These are phyloP conservation scores for Cladophialophora bantiana DNA, from an alignment of 2,329 filamentous ascomycete species.

Conservation along the genomic window DNA sequence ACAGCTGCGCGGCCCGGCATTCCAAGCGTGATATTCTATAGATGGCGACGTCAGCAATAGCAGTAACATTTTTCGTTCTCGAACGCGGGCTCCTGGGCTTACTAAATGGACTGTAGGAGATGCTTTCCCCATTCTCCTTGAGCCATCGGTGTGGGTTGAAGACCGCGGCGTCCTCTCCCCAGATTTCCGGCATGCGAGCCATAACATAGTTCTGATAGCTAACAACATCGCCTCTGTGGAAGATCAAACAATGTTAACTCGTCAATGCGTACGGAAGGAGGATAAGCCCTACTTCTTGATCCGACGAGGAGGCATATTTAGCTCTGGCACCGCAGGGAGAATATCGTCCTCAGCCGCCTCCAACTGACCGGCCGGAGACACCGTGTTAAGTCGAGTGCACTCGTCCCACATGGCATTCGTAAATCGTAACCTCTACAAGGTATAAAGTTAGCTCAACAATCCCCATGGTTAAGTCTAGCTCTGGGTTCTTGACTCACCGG, in stretches of 20 bases:
- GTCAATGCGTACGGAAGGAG: background rate
- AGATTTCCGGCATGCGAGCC: conserved; percentile 29
- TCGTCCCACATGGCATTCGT: conserved; percentile 34
- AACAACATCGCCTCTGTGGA: conserved; percentile 26
- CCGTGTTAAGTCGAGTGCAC: conserved; percentile 29
- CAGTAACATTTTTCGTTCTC: background rate
- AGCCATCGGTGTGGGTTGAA: conserved; percentile 31
- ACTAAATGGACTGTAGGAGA: conserved; percentile 32
- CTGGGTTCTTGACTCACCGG: conserved; percentile 16
- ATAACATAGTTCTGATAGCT: conserved; percentile 34
- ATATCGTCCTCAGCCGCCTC: conserved; percentile 30
- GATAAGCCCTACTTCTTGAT: conserved; percentile 23
- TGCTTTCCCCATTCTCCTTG: conserved; percentile 28
- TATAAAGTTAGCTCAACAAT: background rate
- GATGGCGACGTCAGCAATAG: background rate
- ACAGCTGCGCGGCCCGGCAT: conserved; percentile 31
- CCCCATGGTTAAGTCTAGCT: background rate
- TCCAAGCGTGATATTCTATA: conserved; percentile 31
- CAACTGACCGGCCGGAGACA: conserved; percentile 30
- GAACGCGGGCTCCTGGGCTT: background rate
- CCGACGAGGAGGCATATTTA: conserved; percentile 30
- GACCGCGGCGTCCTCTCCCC: conserved; percentile 29
- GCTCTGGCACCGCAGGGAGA: conserved; percentile 27
- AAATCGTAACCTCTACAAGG: conserved; percentile 23
- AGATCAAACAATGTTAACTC: background rate